A percentile compares a stretch with the other conserved stretches of the same genome.
Evolutionary conservation across 2,329 filamentous ascomycete species (phyloP).

Genomic region (Pleochaeta shiraiana): DNA sequence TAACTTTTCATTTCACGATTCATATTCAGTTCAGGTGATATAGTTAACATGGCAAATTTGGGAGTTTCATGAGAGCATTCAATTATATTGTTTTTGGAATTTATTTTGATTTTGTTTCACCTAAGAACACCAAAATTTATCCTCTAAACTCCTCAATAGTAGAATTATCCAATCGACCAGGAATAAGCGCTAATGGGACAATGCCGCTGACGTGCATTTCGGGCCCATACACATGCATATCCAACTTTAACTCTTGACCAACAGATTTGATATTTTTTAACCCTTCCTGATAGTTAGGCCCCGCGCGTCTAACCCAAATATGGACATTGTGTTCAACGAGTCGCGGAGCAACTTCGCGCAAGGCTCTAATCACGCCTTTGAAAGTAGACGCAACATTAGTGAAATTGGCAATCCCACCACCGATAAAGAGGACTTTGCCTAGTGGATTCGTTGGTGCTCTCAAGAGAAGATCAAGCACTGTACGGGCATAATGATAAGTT

Average conservation of each 20-base stretch:
- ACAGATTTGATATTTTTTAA: constrained; percentile 99
- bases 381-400: constrained; percentile 99
- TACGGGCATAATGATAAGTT: constrained; percentile 97
- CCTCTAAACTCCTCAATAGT: constrained; percentile 33
- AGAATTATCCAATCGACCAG: constrained; percentile 40
- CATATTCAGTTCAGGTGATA: too few species aligned
- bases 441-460: constrained; percentile 65
- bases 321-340: constrained; percentile 93
- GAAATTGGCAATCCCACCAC: constrained; percentile 99
- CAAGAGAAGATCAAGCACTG: constrained; percentile 93
- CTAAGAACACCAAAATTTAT: constrained; percentile 9
- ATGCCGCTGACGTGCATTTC: constrained; percentile 89
- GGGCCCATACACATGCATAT: constrained; percentile 78
- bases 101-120: too few species aligned
- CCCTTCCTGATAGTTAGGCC: constrained; percentile 99
- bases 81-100: too few species aligned
- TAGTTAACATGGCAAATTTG: too few species aligned
- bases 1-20: too few species aligned
- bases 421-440: constrained; percentile 98
- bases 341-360: constrained; percentile 68
- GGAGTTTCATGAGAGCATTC: too few species aligned
- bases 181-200: constrained; percentile 68
- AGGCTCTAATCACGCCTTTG: constrained; percentile 96
- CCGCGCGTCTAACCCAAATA: constrained; percentile 82
- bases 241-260: constrained; percentile 76